Conservation (phyloP, 2,329 filamentous ascomycete species). For the Colletotrichum sp. region DNA sequence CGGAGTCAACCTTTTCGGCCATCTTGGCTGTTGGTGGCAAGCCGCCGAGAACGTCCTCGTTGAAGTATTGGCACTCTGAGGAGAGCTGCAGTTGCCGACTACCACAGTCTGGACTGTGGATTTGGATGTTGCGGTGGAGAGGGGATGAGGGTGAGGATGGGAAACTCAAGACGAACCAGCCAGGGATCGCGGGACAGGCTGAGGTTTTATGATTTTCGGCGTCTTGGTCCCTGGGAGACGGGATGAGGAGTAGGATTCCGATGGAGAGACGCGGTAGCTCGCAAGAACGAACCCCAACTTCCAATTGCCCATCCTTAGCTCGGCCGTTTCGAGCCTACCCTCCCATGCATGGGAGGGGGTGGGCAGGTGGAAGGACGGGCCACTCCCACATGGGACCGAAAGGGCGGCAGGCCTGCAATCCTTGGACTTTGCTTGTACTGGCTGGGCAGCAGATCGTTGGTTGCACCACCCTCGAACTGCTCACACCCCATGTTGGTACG, state of each 20-base stretch:
- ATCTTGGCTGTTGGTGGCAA: conserved; percentile 2
- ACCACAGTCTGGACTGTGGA: conserved; percentile 9
- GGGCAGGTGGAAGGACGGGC: conserved; percentile 3
- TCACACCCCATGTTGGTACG: not conserved
- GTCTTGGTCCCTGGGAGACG: not conserved
- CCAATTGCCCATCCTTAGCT: not conserved
- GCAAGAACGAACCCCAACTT: conserved; percentile 1
- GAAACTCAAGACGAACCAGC: conserved; percentile 9
- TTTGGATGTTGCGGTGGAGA: not conserved
- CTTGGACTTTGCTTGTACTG: conserved; percentile 3
- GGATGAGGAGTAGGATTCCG: conserved; percentile 4
- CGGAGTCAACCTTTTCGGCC: conserved; percentile 19
- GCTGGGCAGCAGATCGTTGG: conserved; percentile 11
- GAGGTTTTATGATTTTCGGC: conserved; percentile 24
- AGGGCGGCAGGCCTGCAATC: conserved; percentile 12
- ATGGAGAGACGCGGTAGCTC: conserved; percentile 1
- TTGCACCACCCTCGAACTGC: conserved; percentile 5
- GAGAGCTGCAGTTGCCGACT: not conserved
- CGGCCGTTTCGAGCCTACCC: not conserved
- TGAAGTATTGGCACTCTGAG: not conserved
- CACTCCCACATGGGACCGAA: conserved; percentile 12
- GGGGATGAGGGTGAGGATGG: conserved; percentile 15
- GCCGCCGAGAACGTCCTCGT: not conserved
- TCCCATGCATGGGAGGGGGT: conserved; percentile 3
- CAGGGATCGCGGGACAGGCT: conserved; percentile 15